These are phyloP conservation scores for Aspergillus calidoustus DNA, from an alignment of 2,329 filamentous ascomycete genomes.

Conservation along the genomic window DNA sequence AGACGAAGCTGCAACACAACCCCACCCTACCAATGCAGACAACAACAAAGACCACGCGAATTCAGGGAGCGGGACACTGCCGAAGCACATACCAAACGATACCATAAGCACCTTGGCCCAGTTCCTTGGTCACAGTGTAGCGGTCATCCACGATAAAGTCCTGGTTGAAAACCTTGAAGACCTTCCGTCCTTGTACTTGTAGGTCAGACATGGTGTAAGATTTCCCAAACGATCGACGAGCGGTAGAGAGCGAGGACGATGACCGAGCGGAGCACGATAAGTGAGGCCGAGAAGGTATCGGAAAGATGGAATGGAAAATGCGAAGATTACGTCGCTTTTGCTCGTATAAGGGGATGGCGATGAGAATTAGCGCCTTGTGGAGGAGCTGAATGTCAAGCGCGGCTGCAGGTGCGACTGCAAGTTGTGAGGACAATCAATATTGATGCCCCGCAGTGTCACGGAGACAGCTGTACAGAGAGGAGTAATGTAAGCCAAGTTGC, in stretches of 20 bases:
- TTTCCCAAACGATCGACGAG: conserved; percentile 18
- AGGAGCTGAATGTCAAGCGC: conserved; percentile 9
- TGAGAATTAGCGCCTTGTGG: conserved; percentile 12
- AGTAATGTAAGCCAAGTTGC: neutral
- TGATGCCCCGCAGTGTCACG: conserved; percentile 23
- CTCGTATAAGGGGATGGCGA: conserved; percentile 4
- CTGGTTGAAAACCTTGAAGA: conserved; percentile 99
- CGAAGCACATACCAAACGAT: conserved; percentile 81
- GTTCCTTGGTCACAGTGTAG: conserved; percentile 98
- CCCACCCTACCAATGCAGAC: conserved; percentile 2
- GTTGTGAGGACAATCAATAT: conserved; percentile 9
- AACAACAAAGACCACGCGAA: neutral
- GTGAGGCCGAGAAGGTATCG: conserved; percentile 7
- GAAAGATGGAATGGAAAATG: neutral
- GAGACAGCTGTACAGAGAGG: neutral
- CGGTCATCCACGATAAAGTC: conserved; percentile 98
- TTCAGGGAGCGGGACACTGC: conserved; percentile 5
- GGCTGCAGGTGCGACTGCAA: conserved; percentile 13
- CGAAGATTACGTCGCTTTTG: neutral
- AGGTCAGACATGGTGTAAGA: conserved; percentile 60
- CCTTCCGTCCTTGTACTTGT: conserved; percentile 74
- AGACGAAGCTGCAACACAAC: neutral
- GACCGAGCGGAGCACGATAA: conserved; percentile 9
- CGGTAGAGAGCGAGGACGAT: conserved; percentile 3
- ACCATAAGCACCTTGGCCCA: conserved; percentile 96